Percentiles rank a stretch among this genome's conserved stretches.
Conservation (phyloP, 306 rosid genomes). For the Medicago lupulina region DNA sequence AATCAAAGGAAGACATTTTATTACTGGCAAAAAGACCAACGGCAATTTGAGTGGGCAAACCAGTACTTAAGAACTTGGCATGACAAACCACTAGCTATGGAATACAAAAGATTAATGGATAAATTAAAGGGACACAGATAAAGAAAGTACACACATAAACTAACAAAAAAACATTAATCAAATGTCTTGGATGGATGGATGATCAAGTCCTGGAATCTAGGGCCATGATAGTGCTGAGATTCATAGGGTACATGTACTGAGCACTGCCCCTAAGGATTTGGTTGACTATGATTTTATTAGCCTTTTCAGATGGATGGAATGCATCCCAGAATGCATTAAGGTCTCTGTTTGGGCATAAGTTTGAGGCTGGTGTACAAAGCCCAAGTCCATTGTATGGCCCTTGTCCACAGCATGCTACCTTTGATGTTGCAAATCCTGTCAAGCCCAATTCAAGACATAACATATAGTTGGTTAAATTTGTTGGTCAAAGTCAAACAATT, state of each 20-base stretch:
- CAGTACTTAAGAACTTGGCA: constrained; percentile 29
- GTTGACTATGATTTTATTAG: constrained; percentile 61
- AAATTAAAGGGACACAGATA: constrained; percentile 9
- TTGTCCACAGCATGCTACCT: constrained; percentile 78
- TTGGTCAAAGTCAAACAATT: not conserved
- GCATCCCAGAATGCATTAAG: constrained; percentile 81
- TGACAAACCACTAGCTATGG: constrained; percentile 35
- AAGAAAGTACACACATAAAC: not conserved
- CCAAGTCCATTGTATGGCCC: constrained; percentile 84
- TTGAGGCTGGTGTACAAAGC: constrained; percentile 66
- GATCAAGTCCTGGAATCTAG: constrained; percentile 54
- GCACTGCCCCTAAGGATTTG: constrained; percentile 62
- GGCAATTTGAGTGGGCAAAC: not conserved
- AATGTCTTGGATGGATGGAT: not conserved
- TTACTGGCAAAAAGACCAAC: constrained; percentile 27
- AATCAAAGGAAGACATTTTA: constrained; percentile 31
- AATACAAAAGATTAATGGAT: not conserved
- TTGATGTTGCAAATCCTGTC: constrained; percentile 66
- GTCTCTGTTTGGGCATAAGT: constrained; percentile 75
- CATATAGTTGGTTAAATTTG: constrained; percentile 9
- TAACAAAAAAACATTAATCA: not conserved
- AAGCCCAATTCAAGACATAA: constrained; percentile 36
- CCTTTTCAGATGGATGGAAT: constrained; percentile 82
- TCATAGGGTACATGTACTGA: constrained; percentile 81
- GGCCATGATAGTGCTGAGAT: constrained; percentile 73